Conservation (phyloP, 768 basidiomycete genomes). For the Serpula lacrymans region DNA sequence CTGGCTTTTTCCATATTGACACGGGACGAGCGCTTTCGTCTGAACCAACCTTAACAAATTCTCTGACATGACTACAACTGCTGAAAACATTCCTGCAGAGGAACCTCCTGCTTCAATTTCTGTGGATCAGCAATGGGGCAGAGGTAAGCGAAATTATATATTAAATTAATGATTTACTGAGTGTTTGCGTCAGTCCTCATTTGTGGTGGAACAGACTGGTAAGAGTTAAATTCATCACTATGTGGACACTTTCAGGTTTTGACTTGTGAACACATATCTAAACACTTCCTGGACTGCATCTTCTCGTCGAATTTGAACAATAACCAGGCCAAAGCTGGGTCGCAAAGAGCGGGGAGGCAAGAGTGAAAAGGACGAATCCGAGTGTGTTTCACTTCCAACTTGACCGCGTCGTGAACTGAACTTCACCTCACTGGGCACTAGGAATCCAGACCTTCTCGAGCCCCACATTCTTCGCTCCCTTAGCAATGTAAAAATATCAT, state of each 20-base stretch:
- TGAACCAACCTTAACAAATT: constrained; percentile 19
- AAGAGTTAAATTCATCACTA: constrained; percentile 26
- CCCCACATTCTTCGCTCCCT: constrained; percentile 90
- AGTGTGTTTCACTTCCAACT: constrained; percentile 6
- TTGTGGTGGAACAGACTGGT: constrained; percentile 89
- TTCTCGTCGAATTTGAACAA: too few relatives aligned
- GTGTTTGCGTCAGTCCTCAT: constrained; percentile 56
- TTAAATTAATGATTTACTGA: neutral
- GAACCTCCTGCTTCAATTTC: constrained; percentile 15
- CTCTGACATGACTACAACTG: constrained; percentile 25
- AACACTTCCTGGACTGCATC: constrained; percentile 6
- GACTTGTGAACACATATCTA: constrained; percentile 10
- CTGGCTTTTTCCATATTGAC: too few relatives aligned
- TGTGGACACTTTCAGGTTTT: constrained; percentile 9
- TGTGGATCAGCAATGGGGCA: constrained; percentile 39
- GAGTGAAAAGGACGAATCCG: constrained; percentile 39
- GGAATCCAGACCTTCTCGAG: constrained; percentile 73
- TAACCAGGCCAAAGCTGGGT: constrained; percentile 67
- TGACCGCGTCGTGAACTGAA: neutral
- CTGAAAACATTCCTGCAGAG: neutral
- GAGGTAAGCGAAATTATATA: constrained; percentile 23
- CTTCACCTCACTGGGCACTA: constrained; percentile 1
- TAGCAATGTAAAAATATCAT: constrained; percentile 69
- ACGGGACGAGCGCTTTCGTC: constrained; percentile 8
- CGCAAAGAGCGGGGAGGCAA: constrained; percentile 63